These are phyloP conservation scores for Cladosporium cucumerinum DNA, from an alignment of 2,329 filamentous ascomycete species.

Conservation along the genomic window DNA sequence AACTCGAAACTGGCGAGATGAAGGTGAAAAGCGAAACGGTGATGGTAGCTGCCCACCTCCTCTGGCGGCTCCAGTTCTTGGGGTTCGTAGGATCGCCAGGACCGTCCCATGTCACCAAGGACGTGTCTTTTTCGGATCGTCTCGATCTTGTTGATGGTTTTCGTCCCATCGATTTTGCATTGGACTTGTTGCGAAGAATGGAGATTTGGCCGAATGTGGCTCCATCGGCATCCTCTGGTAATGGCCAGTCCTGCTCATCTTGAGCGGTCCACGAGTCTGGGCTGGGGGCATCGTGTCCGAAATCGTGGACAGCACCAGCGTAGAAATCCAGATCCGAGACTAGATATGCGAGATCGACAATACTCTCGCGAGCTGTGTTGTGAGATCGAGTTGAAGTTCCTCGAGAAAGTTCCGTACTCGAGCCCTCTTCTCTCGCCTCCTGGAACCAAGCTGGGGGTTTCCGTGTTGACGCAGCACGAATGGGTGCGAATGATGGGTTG, in stretches of 20 bases:
- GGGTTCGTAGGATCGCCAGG: slow-evolving; percentile 46
- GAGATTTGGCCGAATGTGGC: slow-evolving; percentile 32
- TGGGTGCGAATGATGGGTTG: slow-evolving; percentile 22
- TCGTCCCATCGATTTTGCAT: slow-evolving; percentile 28
- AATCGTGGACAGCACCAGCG: slow-evolving; percentile 37
- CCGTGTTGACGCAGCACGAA: slow-evolving; percentile 25
- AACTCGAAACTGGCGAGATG: slow-evolving; percentile 38
- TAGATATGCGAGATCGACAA: slow-evolving; percentile 35
- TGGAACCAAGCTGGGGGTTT: slow-evolving; percentile 33
- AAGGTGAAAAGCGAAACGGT: slow-evolving; percentile 42
- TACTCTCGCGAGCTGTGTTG: slow-evolving; percentile 31
- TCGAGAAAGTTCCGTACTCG: slow-evolving; percentile 12
- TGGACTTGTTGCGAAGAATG: slow-evolving; percentile 29
- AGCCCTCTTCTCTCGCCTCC: slow-evolving; percentile 29
- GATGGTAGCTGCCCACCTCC: slow-evolving; percentile 45
- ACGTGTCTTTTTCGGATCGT: slow-evolving; percentile 33
- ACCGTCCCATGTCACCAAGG: slow-evolving; percentile 45
- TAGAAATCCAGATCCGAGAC: slow-evolving; percentile 37
- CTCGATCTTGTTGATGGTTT: slow-evolving; percentile 28
- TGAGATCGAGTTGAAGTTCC: slow-evolving; percentile 25
- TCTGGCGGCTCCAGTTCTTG: slow-evolving; percentile 44
- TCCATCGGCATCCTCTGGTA: slow-evolving; percentile 24
- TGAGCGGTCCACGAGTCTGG: slow-evolving; percentile 28
- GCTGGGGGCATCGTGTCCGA: slow-evolving; percentile 29
- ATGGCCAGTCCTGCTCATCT: slow-evolving; percentile 28